These are phyloP conservation scores for Claviceps paspali DNA, from an alignment of 2,329 filamentous ascomycete species.

Conservation along the genomic window DNA sequence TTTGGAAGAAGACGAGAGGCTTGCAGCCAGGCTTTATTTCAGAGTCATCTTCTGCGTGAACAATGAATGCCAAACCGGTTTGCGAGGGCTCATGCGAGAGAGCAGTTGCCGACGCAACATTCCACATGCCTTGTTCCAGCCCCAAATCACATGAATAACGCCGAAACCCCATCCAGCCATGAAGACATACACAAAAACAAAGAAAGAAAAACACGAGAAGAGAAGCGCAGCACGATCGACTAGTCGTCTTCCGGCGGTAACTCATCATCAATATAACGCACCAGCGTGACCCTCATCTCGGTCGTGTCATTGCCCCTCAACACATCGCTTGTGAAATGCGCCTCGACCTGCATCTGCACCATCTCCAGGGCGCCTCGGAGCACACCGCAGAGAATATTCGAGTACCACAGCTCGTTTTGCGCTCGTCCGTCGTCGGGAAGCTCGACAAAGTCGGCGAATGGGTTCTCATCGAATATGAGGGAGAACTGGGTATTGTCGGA, in stretches of 20 bases:
- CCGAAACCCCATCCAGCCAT: neutral
- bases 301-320: slow-evolving; percentile 89
- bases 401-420: slow-evolving; percentile 97
- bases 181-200: neutral
- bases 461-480: slow-evolving; percentile 91
- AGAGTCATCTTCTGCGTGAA: too few species aligned
- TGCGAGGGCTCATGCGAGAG: too few species aligned
- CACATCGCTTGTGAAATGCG: slow-evolving; percentile 88
- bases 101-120: too few species aligned
- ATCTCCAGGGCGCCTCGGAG: slow-evolving; percentile 86
- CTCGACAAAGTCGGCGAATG: slow-evolving; percentile 92
- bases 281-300: slow-evolving; percentile 85
- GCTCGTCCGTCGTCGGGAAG: slow-evolving; percentile 88
- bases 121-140: too few species aligned
- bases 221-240: slow-evolving; percentile 12
- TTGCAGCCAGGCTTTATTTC: too few species aligned
- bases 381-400: slow-evolving; percentile 90
- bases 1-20: too few species aligned
- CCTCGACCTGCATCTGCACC: slow-evolving; percentile 99
- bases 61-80: too few species aligned
- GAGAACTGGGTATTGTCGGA: slow-evolving; percentile 94
- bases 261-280: slow-evolving; percentile 94
- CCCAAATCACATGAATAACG: neutral
- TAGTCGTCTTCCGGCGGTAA: slow-evolving; percentile 92
- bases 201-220: too few species aligned